Conservation (phyloP, 306 rosid genomes). For the Glycine tomentella region DNA sequence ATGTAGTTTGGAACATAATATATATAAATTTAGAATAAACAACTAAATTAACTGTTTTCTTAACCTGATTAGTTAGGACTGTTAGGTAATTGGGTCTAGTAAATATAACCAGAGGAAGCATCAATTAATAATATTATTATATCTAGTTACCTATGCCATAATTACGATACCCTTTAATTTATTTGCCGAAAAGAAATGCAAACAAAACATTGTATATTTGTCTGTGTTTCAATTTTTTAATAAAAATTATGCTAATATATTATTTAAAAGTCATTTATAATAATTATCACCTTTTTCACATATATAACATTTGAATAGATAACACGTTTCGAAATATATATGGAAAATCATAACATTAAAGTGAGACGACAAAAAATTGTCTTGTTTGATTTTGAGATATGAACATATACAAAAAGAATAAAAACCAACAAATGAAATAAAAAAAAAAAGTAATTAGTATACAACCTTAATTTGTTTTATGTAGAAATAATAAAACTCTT, state of each 20-base stretch:
- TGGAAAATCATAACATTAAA: not conserved
- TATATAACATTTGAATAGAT: not conserved
- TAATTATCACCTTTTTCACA: not conserved
- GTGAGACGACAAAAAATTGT: not conserved
- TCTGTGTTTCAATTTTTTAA: not conserved
- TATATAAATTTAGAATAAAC: too few species aligned
- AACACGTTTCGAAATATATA: not conserved
- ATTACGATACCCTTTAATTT: not conserved
- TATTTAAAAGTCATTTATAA: not conserved
- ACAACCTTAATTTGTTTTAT: not conserved
- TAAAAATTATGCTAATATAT: not conserved
- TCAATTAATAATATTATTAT: too few species aligned
- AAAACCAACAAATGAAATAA: not conserved
- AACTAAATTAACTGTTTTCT: too few species aligned
- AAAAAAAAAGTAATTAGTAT: not conserved
- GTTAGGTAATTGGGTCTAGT: too few species aligned
- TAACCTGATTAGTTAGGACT: too few species aligned
- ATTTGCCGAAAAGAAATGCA: not conserved
- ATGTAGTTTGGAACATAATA: too few species aligned
- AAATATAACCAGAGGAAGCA: too few species aligned
- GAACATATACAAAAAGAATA: too few species aligned
- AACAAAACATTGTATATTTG: not conserved
- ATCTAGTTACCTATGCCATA: too few species aligned
- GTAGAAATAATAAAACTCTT: not conserved
- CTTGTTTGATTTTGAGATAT: not conserved